Evolutionary conservation across 2,329 filamentous ascomycete species (phyloP), one percentile per base, ranked within the genome.

Genomic region (Plenodomus lindquistii): DNA sequence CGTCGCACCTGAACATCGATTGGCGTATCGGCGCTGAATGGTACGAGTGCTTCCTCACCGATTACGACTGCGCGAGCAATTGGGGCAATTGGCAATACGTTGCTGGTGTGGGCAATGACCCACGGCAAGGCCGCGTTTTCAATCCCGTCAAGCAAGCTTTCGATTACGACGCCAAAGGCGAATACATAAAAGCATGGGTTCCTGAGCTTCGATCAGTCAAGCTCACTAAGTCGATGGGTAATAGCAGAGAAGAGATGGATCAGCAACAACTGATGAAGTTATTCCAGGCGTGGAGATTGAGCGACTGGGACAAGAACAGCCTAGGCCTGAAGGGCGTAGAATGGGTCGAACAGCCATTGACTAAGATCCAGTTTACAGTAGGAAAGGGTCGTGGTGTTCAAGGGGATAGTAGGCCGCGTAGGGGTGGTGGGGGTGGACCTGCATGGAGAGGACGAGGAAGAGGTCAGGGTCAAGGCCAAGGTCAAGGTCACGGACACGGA

Each of bases 21-120:
- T 94, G 89, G 89, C 82, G 88, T 0, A 79, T 89, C 13, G 89
- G 89, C 0, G 89, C 88, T 0, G 89, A 92, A 66, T 93, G 87
- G 87, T 93, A 92, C 63, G 89, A 93, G 66, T 83, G 81, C 65
- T 75, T 88, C 63, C 77, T 92, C 2, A 77, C 86, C 22, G 89
- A 94, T 66, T 91, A 92, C 65, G 89, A 93, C 58, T 80, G 88
- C 0, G 84, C 81, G 13, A 87, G 81, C 50, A 92, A 92, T 58
- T 93, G 88, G 88, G 85, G 85, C 9, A 91, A 91, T 61, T 92
- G 88, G 89, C 88, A 91, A 68, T 93, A 93, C 52, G 83, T 89
- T 0, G 81, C 88, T 0, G 89, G 89, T 0, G 87, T 93, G 0
- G 89, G 89, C 7, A 92, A 91, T 55, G 88, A 93, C 57, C 89